Evolutionary conservation across 2,329 filamentous ascomycete species (phyloP).

Genomic region (Ploettnerulaceae sp.): DNA sequence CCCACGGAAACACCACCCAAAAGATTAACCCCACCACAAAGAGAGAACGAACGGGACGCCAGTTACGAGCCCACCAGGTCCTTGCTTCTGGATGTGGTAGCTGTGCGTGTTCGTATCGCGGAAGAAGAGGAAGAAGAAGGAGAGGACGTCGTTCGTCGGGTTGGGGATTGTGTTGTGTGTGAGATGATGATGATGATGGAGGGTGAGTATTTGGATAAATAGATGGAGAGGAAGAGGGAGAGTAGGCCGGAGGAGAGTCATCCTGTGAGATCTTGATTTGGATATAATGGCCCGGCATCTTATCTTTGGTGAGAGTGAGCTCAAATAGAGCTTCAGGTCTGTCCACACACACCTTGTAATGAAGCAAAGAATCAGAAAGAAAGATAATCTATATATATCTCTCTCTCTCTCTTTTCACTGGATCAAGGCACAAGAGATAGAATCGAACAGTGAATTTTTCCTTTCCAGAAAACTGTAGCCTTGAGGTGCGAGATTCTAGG

Average conservation of each 20-base stretch:
- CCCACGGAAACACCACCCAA: background rate
- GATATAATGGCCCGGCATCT: no score
- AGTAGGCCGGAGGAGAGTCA: background rate
- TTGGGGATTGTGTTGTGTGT: no score
- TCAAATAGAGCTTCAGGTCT: background rate
- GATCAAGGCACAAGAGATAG: no score
- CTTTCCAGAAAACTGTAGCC: background rate
- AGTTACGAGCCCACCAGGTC: constrained; percentile 2
- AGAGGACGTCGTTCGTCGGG: background rate
- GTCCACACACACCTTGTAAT: no score
- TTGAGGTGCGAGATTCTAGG: background rate
- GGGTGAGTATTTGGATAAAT: background rate
- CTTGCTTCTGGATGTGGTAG: background rate
- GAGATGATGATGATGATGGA: background rate
- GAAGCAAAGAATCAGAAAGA: no score
- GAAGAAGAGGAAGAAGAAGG: background rate
- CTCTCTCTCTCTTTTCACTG: no score
- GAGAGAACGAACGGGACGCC: background rate
- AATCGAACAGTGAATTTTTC: no score
- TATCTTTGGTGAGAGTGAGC: background rate
- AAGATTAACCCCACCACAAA: background rate
- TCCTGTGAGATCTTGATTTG: background rate
- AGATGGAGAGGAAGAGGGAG: background rate
- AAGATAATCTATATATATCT: no score
- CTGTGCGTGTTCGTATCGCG: background rate